Conservation (phyloP, 441 rosid genomes). For the Isatis lusitanica region DNA sequence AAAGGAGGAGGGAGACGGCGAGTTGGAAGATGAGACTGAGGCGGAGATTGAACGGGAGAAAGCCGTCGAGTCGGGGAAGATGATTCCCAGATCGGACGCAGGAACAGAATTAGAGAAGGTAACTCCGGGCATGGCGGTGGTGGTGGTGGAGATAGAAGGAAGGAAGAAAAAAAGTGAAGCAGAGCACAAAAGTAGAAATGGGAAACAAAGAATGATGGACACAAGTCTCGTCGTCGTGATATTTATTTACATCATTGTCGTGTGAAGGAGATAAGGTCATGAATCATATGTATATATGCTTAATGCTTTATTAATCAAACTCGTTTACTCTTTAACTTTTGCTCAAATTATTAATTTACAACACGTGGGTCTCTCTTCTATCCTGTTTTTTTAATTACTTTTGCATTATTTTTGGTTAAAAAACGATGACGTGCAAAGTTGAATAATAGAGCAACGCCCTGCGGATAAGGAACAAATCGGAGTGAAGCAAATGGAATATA, state of each 20-base stretch:
- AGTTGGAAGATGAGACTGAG: slow-evolving; percentile 17
- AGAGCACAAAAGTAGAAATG: slow-evolving; percentile 27
- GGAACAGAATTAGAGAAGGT: slow-evolving; percentile 16
- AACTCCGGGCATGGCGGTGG: slow-evolving; percentile 36
- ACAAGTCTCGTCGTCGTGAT: background rate
- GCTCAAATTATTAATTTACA: background rate
- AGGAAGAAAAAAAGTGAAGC: slow-evolving; percentile 10
- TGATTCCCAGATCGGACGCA: slow-evolving; percentile 20
- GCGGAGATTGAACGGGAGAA: slow-evolving; percentile 24
- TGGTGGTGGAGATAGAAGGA: background rate
- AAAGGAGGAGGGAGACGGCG: slow-evolving; percentile 29
- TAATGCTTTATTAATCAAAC: slow-evolving; percentile 5
- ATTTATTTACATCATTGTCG: background rate
- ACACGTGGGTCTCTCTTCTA: slow-evolving; percentile 5
- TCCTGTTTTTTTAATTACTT: too few species aligned
- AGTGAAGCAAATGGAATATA: background rate
- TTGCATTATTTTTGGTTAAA: background rate
- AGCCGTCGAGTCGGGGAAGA: slow-evolving; percentile 18
- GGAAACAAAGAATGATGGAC: slow-evolving; percentile 24
- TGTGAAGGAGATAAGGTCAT: slow-evolving; percentile 24
- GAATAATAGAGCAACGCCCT: background rate
- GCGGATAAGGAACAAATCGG: background rate
- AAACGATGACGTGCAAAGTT: background rate
- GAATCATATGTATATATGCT: background rate
- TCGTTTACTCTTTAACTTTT: background rate